These are phyloP conservation scores for Metschnikowia aberdeeniae DNA, from an alignment of 805 yeast genomes.

Conservation along the genomic window DNA sequence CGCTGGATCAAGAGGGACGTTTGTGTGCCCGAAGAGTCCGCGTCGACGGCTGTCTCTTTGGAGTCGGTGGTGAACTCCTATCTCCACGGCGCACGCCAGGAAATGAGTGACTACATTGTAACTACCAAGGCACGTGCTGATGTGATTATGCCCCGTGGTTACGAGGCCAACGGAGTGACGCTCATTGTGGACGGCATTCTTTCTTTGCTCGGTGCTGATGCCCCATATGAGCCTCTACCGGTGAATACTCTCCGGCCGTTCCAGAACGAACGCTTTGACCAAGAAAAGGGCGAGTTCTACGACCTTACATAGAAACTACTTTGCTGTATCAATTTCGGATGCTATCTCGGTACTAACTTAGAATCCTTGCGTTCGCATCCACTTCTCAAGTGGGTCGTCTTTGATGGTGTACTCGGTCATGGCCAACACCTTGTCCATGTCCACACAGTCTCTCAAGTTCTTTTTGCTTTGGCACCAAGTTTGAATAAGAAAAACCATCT, in stretches of 20 bases:
- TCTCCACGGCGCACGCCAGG: constrained; percentile 55
- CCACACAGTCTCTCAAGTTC: constrained; percentile 54
- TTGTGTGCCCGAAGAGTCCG: background rate
- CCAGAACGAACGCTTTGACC: constrained; percentile 32
- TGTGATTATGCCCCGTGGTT: constrained; percentile 68
- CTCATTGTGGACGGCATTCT: constrained; percentile 64
- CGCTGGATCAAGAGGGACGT: constrained; percentile 61
- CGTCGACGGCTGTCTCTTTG: constrained; percentile 12
- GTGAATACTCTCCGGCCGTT: constrained; percentile 30
- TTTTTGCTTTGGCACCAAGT: constrained; percentile 66
- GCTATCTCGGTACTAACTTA: background rate
- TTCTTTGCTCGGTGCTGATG: constrained; percentile 27
- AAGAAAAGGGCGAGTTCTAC: constrained; percentile 42
- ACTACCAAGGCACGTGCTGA: constrained; percentile 75
- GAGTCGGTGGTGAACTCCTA: constrained; percentile 45
- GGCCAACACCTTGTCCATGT: constrained; percentile 41
- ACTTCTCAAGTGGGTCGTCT: constrained; percentile 50
- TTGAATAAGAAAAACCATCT: constrained; percentile 61
- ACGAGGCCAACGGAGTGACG: constrained; percentile 52
- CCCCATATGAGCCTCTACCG: constrained; percentile 12
- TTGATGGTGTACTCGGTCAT: constrained; percentile 47
- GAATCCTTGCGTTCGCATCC: constrained; percentile 14
- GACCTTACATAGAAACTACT: constrained; percentile 30
- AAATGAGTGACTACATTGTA: constrained; percentile 60
- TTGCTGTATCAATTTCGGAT: background rate